Conservation (phyloP, 2,329 filamentous ascomycete genomes). For the Tolypocladium ovalisporum region DNA sequence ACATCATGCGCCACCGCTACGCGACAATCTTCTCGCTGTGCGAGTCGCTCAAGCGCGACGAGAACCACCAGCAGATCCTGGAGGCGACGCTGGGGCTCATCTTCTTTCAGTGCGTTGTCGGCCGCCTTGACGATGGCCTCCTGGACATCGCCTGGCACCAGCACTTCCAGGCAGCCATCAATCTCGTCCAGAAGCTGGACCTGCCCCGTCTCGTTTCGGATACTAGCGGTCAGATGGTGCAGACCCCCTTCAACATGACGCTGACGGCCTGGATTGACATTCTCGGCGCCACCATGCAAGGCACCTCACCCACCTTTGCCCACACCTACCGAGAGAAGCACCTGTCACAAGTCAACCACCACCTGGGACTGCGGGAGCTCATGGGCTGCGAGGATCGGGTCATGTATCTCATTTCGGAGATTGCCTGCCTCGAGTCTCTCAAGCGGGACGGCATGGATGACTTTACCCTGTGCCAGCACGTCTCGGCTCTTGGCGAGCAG, state of each 20-base stretch:
- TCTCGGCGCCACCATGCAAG: conserved; percentile 84
- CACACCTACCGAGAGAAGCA: conserved; percentile 96
- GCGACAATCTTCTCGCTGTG: conserved; percentile 80
- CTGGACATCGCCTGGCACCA: conserved; percentile 95
- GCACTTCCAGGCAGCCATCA: conserved; percentile 86
- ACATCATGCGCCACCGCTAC: conserved; percentile 87
- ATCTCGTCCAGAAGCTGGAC: conserved; percentile 74
- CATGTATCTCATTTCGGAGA: conserved; percentile 97
- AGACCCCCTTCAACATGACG: conserved; percentile 90
- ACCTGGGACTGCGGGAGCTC: conserved; percentile 71
- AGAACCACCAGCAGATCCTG: conserved; percentile 76
- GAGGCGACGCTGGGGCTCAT: conserved; percentile 92
- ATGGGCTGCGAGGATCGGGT: conserved; percentile 97
- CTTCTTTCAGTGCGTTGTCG: conserved; percentile 90
- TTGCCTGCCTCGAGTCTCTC: conserved; percentile 86
- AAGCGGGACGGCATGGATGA: conserved; percentile 77
- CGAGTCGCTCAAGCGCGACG: conserved; percentile 67
- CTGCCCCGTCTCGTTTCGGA: conserved; percentile 59
- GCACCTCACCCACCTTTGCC: conserved; percentile 75
- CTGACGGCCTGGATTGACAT: conserved; percentile 95
- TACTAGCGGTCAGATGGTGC: conserved; percentile 36
- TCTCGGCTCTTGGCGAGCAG: conserved; percentile 76
- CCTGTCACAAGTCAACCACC: conserved; percentile 51
- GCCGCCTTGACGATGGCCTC: conserved; percentile 70
- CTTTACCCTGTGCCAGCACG: conserved; percentile 77